Conservation (phyloP, 1,139 yeast species). For the Kodamaea derodonti region DNA sequence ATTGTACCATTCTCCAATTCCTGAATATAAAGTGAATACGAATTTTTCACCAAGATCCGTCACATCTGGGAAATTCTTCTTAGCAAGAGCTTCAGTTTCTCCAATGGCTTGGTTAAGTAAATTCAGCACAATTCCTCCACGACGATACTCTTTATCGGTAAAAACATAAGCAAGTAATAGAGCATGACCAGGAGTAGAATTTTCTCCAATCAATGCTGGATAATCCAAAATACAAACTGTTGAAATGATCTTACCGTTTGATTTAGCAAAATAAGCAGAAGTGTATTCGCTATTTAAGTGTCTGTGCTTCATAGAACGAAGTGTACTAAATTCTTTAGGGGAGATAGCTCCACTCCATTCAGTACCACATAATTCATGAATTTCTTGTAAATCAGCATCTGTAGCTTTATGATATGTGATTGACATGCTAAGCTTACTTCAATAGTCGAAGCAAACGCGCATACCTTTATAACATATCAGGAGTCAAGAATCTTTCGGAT, state of each 20-base stretch:
- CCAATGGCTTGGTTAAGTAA: conserved; percentile 29
- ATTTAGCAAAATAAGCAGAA: conserved; percentile 9
- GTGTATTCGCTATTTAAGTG: conserved; percentile 17
- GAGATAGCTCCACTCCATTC: conserved; percentile 29
- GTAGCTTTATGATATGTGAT: conserved; percentile 19
- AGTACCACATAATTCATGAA: conserved; percentile 24
- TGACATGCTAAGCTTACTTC: no score
- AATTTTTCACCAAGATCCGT: not conserved
- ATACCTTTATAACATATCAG: no score
- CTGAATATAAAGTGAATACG: conserved; percentile 36
- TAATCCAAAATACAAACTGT: not conserved
- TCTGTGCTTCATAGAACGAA: conserved; percentile 15
- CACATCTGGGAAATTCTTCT: not conserved
- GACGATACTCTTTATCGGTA: conserved; percentile 25
- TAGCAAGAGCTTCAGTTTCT: conserved; percentile 28
- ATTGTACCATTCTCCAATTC: conserved; percentile 29
- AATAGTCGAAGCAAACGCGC: no score
- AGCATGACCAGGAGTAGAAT: not conserved
- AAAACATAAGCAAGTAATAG: conserved; percentile 28
- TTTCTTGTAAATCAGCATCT: conserved; percentile 26
- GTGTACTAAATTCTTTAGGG: conserved; percentile 24
- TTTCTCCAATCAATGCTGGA: not conserved
- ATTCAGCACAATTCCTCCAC: conserved; percentile 28
- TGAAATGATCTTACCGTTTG: conserved; percentile 2
- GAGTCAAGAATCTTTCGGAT: no score